Conservation (phyloP, 306 rosid genomes). For the Trifolium dubium region DNA sequence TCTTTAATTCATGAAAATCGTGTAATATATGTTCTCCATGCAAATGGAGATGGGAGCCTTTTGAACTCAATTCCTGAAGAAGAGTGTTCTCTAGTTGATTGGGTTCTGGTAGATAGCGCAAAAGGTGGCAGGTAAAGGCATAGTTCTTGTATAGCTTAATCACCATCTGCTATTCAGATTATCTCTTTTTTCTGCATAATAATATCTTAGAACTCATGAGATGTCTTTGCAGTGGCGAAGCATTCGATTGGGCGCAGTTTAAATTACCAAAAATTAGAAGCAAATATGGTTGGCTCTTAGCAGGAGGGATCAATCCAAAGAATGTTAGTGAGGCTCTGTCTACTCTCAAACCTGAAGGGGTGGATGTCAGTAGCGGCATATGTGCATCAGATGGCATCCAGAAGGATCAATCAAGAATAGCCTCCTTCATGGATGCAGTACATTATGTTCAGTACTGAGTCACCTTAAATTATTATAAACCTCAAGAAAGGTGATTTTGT, state of each 20-base stretch:
- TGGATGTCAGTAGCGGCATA: slow-evolving; percentile 92
- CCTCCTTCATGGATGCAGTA: slow-evolving; percentile 62
- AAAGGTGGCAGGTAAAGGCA: slow-evolving; percentile 77
- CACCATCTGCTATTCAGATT: background rate
- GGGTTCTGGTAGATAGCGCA: slow-evolving; percentile 87
- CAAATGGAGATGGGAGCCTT: slow-evolving; percentile 72
- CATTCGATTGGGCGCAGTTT: slow-evolving; percentile 79
- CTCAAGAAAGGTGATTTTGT: slow-evolving; percentile 13
- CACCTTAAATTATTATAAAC: slow-evolving; percentile 27
- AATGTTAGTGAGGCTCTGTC: slow-evolving; percentile 74
- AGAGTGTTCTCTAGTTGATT: slow-evolving; percentile 73
- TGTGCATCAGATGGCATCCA: slow-evolving; percentile 80
- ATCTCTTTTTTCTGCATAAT: slow-evolving; percentile 14
- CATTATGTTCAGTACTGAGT: slow-evolving; percentile 52
- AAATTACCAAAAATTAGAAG: slow-evolving; percentile 69
- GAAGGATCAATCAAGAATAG: slow-evolving; percentile 68
- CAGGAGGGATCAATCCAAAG: slow-evolving; percentile 83
- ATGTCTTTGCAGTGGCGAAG: slow-evolving; percentile 64
- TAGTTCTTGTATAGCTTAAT: slow-evolving; percentile 22
- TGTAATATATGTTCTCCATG: slow-evolving; percentile 87
- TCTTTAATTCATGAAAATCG: slow-evolving; percentile 55
- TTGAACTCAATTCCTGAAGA: slow-evolving; percentile 65
- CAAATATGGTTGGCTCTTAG: slow-evolving; percentile 94
- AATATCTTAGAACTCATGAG: slow-evolving; percentile 29
- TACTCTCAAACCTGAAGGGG: slow-evolving; percentile 74